These are phyloP conservation scores for Ophiostoma tasmaniense DNA, from an alignment of 2,329 filamentous ascomycete species.

Conservation along the genomic window DNA sequence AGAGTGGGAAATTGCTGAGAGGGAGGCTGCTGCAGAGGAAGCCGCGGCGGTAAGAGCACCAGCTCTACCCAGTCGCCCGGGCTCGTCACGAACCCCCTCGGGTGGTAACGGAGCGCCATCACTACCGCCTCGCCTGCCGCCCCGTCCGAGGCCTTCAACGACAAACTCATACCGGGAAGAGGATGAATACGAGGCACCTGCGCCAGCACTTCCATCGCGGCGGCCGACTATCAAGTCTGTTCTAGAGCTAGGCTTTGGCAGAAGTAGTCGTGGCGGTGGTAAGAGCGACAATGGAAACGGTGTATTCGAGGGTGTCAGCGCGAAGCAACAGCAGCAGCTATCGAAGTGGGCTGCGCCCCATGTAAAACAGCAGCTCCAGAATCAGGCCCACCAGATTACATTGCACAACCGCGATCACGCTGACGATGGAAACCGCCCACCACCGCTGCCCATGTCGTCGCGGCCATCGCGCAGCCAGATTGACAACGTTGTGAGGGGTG, in stretches of 20 bases:
- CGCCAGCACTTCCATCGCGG: conserved; percentile 36
- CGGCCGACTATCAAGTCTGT: conserved; percentile 31
- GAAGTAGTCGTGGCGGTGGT: neutral
- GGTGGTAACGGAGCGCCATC: neutral
- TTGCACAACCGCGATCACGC: conserved; percentile 10
- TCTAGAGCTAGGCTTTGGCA: conserved; percentile 25
- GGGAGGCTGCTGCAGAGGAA: neutral
- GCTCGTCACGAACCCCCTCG: neutral
- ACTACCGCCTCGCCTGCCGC: conserved; percentile 13
- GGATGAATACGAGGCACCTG: conserved; percentile 43
- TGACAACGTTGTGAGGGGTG: conserved; percentile 29
- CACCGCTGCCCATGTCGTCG: conserved; percentile 44
- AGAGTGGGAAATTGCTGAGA: neutral
- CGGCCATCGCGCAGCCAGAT: conserved; percentile 46
- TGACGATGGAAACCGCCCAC: conserved; percentile 33
- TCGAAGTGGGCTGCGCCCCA: conserved; percentile 3
- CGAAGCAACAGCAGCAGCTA: conserved; percentile 9
- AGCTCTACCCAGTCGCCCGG: conserved; percentile 14
- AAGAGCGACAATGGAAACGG: neutral
- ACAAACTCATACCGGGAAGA: neutral
- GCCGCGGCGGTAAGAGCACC: conserved; percentile 3
- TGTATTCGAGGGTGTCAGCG: neutral
- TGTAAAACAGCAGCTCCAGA: neutral
- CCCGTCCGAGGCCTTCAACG: conserved; percentile 36
- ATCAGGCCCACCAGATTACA: neutral